Conservation (phyloP, 2,329 filamentous ascomycete genomes). For the Penicillium aurantiogriseum region DNA sequence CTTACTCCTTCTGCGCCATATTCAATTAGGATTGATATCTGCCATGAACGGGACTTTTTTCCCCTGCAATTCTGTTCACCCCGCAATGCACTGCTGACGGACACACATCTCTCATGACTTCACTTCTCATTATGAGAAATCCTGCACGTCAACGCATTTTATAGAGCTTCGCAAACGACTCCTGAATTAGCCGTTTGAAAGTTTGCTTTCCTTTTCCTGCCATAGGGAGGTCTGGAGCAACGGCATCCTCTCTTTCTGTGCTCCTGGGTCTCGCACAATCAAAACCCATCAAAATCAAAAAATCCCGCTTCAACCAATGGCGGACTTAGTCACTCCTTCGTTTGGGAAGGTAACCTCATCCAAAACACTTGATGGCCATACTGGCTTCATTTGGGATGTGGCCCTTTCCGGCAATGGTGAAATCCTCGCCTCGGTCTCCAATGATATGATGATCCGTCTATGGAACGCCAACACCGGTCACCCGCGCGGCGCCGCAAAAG, state of each 20-base stretch:
- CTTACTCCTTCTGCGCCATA: background rate
- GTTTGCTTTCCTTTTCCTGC: background rate
- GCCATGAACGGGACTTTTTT: conserved; percentile 6
- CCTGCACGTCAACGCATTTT: background rate
- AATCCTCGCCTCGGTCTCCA: conserved; percentile 10
- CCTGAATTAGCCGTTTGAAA: background rate
- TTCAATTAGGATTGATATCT: background rate
- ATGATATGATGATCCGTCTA: conserved; percentile 12
- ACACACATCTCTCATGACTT: background rate
- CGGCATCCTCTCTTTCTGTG: background rate
- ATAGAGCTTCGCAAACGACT: background rate
- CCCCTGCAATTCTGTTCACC: background rate
- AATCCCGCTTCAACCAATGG: background rate
- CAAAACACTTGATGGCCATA: conserved; percentile 9
- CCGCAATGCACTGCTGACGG: conserved; percentile 8
- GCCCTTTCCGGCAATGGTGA: conserved; percentile 4
- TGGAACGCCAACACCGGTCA: conserved; percentile 13
- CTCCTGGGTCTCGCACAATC: background rate
- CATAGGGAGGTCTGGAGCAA: background rate
- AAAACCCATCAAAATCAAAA: background rate
- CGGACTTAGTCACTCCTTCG: background rate
- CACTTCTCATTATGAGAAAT: conserved; percentile 10
- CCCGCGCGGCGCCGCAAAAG: conserved; percentile 6
- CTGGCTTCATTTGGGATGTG: conserved; percentile 11
- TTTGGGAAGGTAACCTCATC: background rate